Conservation (phyloP, 371 early-diverging fungal species). For the Quaeritorhiza haematococci region DNA sequence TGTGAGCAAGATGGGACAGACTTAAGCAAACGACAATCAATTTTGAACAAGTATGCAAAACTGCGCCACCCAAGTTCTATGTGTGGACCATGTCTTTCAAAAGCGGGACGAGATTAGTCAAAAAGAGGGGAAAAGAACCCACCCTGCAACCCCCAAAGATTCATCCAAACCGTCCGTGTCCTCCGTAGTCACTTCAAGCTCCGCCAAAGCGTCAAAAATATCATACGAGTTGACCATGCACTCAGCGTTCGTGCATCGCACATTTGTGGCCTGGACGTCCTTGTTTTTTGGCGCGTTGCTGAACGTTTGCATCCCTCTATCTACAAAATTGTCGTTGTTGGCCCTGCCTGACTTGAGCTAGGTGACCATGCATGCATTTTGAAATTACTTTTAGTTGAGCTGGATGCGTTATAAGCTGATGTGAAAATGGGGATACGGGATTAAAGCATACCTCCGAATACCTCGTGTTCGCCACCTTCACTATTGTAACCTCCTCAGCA, state of each 20-base stretch:
- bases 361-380: background rate
- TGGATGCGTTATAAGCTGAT: background rate
- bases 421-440: background rate
- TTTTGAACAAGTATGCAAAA: no score
- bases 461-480: constrained; percentile 32
- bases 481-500: constrained; percentile 28
- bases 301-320: constrained; percentile 41
- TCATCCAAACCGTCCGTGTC: no score
- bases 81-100: no score
- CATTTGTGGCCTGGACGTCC: constrained; percentile 40
- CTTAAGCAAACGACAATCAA: no score
- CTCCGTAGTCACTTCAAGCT: background rate
- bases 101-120: no score
- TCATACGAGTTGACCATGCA: constrained; percentile 35
- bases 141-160: no score
- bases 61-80: no score
- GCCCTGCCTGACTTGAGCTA: constrained; percentile 20
- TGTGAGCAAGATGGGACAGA: no score
- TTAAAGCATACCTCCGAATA: constrained; percentile 33
- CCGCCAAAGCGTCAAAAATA: constrained; percentile 35
- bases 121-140: no score
- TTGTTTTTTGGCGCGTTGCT: constrained; percentile 36
- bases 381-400: background rate
- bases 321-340: constrained; percentile 42
- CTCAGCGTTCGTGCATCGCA: constrained; percentile 28